Evolutionary conservation across 2,329 filamentous ascomycete species (phyloP).

Genomic region (Claviceps humidiphila): DNA sequence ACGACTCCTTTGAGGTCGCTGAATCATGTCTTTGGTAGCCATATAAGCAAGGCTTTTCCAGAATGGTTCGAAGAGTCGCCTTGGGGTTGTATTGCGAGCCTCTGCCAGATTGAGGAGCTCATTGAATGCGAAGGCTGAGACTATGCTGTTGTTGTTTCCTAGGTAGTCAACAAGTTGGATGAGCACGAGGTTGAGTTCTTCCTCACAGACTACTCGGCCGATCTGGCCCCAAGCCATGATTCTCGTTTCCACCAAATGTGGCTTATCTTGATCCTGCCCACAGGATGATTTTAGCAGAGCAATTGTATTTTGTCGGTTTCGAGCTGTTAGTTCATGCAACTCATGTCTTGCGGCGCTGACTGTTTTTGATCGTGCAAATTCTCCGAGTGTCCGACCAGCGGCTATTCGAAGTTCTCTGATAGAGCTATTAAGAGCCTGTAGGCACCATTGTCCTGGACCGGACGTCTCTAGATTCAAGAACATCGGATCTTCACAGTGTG

Average conservation of each 20-base stretch:
- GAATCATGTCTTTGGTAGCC: constrained; percentile 68
- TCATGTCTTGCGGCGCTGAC: constrained; percentile 2
- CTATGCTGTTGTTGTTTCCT: constrained; percentile 65
- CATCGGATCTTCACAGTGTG: constrained; percentile 46
- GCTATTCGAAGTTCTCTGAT: constrained; percentile 73
- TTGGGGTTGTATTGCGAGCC: constrained; percentile 45
- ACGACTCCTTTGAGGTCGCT: constrained; percentile 69
- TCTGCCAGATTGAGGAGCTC: constrained; percentile 67
- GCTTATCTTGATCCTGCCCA: constrained; percentile 43
- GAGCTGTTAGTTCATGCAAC: constrained; percentile 14
- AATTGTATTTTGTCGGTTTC: constrained; percentile 53
- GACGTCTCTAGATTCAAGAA: constrained; percentile 57
- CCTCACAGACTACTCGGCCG: constrained; percentile 61
- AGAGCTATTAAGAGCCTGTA: constrained; percentile 72
- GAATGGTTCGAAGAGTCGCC: constrained; percentile 68
- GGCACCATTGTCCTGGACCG: constrained; percentile 62
- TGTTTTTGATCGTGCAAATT: constrained; percentile 40
- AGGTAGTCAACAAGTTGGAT: constrained; percentile 77
- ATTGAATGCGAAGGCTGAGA: constrained; percentile 70
- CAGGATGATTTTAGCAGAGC: constrained; percentile 60
- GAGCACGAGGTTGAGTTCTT: constrained; percentile 77
- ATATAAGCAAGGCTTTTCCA: constrained; percentile 77
- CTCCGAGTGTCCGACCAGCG: constrained; percentile 54
- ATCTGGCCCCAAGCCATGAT: constrained; percentile 79
- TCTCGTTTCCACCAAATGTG: constrained; percentile 66